Conservation (phyloP, 768 basidiomycete species). For the Podaxis sp. region DNA sequence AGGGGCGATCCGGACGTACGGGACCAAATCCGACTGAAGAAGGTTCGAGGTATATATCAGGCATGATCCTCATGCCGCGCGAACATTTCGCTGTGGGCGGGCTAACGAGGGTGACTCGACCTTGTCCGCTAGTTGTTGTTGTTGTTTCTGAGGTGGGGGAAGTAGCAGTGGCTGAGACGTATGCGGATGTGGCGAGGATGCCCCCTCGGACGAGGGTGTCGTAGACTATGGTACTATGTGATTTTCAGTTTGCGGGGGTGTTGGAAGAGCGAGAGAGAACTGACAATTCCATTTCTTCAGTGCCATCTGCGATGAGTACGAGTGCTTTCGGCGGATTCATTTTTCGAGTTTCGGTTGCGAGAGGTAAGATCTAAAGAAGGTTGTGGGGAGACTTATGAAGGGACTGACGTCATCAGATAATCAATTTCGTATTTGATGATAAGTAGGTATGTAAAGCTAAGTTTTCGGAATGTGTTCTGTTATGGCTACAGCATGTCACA, state of each 20-base stretch:
- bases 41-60: conserved; percentile 56
- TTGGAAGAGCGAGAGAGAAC: conserved; percentile 21
- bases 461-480: neutral
- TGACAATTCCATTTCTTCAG: conserved; percentile 90
- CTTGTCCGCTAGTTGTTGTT: neutral
- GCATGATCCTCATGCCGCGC: conserved; percentile 70
- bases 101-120: conserved; percentile 20
- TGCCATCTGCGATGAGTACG: conserved; percentile 77
- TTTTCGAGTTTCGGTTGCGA: neutral
- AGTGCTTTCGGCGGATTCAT: conserved; percentile 52
- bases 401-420: conserved; percentile 7
- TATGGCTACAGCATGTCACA: conserved; percentile 12
- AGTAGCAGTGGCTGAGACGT: conserved; percentile 32
- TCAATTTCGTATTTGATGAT: neutral
- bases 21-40: conserved; percentile 38
- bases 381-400: neutral
- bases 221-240: conserved; percentile 69
- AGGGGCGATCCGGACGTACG: conserved; percentile 30
- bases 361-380: neutral
- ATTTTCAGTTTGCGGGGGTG: neutral
- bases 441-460: neutral
- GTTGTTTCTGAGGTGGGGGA: neutral
- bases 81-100: conserved; percentile 63
- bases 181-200: conserved; percentile 63
- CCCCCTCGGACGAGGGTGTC: conserved; percentile 83